These are phyloP conservation scores for Aphanomyces invadans DNA, from an alignment of 352 stramenopile species.

Conservation along the genomic window DNA sequence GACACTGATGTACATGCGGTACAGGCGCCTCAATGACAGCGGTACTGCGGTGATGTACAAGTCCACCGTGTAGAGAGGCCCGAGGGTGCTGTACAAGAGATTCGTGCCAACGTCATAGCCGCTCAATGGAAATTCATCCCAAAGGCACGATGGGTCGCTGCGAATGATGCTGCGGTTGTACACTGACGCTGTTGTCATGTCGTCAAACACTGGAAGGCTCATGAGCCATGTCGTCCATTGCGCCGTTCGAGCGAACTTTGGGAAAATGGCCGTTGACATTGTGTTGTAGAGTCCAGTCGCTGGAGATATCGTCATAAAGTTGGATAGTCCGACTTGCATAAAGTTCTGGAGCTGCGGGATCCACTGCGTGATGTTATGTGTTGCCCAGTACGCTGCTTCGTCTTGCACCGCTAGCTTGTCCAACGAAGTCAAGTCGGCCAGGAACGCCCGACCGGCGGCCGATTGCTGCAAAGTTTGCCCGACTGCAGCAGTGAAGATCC, in stretches of 20 bases:
- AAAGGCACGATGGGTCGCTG: not conserved
- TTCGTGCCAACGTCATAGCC: not conserved
- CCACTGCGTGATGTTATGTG: not conserved
- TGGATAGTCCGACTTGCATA: not conserved
- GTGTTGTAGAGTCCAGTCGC: not conserved
- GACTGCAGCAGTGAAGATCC: not conserved
- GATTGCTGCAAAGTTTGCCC: not conserved
- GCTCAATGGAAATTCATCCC: not conserved
- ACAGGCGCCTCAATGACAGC: too few species aligned
- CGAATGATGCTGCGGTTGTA: not conserved
- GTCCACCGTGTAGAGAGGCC: not conserved
- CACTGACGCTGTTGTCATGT: not conserved
- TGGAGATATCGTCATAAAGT: not conserved
- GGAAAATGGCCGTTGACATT: not conserved
- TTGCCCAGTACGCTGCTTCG: not conserved
- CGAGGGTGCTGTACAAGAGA: not conserved
- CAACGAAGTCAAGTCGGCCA: not conserved
- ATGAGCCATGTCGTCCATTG: not conserved
- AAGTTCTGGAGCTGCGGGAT: not conserved
- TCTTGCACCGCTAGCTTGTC: not conserved
- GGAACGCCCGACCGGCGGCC: not conserved
- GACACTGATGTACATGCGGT: too few species aligned
- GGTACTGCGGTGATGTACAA: not conserved
- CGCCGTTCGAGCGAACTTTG: not conserved
- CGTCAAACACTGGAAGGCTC: not conserved